Evolutionary conservation across 768 basidiomycete species (phyloP), one percentile per base, ranked within the genome.

Genomic region (Tylopilus vinaceipallidus): DNA sequence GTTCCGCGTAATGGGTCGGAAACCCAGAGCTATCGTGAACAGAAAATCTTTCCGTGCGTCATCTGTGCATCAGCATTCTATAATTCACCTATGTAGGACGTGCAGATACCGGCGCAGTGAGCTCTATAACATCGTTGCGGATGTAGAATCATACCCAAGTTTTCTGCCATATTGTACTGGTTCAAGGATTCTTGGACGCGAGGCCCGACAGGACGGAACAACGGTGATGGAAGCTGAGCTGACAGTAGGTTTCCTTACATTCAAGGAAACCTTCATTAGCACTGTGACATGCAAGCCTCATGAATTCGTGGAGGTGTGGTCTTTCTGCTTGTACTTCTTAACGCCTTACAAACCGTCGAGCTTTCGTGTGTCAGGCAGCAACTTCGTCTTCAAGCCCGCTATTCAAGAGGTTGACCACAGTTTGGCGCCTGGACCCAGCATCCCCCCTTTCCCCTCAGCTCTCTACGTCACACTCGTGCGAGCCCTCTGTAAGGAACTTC

Each of bases 101-200:
- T 23, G 29, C 57, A 97, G 95, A 35, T 98, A 95, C 63, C 78
- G 74, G 16, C 84, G 78, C 53, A 74, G 75, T 43, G 82, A 97
- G 66, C 76, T 98, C 4, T 98, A 95, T 70, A 72, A 81, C 8
- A 69, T 98, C 52, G 91, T 99, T 46, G 80, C 93, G 13, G 86
- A 98, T 68, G 87, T 98, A 23, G 81, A 75, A 14, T 88, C 89
- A 2, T 99, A 98, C 67, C 79, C 83, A 10, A 73, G 72, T 50
- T 99, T 98, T 65, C 74, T 99, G 45, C 95, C 97, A 6, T 95
- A 90, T 67, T 97, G 95, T 72, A 82, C 80, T 12, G 72, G 73
- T 19, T 88, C 92, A 5, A 80, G 79, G 20, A 76, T 95, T 48
- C 72, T 95, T 33, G 43, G 56, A 38, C 57, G 50, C 50, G 45